Percentiles rank a stretch among this genome's conserved stretches.
phyloP scores from a whole-genome alignment of 139 green algal genomes.

The Chlorella vulgaris region DNA sequence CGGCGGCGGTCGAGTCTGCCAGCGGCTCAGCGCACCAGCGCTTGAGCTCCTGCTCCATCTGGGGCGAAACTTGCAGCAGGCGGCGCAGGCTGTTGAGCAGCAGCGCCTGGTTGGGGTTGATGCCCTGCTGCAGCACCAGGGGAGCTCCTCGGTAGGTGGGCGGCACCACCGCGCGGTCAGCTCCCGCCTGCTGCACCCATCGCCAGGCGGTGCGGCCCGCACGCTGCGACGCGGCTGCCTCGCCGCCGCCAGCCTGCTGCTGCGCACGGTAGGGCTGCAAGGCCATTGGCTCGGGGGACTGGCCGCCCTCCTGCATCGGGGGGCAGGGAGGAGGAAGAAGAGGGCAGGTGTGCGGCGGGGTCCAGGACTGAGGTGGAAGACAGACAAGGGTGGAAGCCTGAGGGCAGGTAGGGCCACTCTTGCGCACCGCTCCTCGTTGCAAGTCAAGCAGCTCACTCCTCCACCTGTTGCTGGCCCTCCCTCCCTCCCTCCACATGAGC shows the following conservation, averaged over 20 bases:
- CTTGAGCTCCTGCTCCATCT: constrained; percentile 52
- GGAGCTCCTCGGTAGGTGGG: constrained; percentile 17
- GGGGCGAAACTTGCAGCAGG: constrained; percentile 55
- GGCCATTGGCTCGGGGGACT: constrained; percentile 20
- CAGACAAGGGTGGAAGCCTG: no score
- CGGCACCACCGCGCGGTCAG: background rate
- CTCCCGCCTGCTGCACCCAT: constrained; percentile 7
- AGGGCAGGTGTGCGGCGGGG: no score
- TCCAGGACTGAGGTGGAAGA: no score
- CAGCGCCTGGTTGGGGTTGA: constrained; percentile 53
- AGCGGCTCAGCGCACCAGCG: constrained; percentile 47
- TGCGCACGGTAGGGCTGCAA: constrained; percentile 6
- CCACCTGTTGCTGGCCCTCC: background rate
- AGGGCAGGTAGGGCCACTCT: no score
- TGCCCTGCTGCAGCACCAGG: constrained; percentile 29
- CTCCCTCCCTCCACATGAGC: background rate
- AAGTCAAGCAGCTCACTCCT: background rate
- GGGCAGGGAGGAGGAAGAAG: background rate
- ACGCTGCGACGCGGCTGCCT: background rate
- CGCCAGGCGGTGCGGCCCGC: constrained; percentile 31
- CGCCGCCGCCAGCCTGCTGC: background rate
- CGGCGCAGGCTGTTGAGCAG: constrained; percentile 64
- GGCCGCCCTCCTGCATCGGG: constrained; percentile 4
- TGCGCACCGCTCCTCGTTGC: background rate
- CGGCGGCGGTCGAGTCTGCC: constrained; percentile 22